Conservation (phyloP, 1,284 basidiomycete genomes). For the Tylopilus orsonianus region DNA sequence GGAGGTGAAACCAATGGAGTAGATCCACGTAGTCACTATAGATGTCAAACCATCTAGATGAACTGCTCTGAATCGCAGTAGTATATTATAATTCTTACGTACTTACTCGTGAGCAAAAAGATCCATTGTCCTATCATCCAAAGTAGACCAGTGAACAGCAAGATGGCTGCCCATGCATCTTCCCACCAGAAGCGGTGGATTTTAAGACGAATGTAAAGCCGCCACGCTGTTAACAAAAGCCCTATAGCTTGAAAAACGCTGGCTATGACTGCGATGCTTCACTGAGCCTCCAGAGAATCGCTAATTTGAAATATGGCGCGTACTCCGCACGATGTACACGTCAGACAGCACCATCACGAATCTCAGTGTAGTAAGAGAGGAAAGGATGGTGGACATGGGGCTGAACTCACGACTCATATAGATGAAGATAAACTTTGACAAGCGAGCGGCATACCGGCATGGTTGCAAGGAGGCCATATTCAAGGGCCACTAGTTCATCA, state of each 20-base stretch:
- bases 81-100: background rate
- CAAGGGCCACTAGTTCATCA: background rate
- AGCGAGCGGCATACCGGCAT: conserved; percentile 12
- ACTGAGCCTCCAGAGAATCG: background rate
- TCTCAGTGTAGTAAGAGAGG: background rate
- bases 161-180: conserved; percentile 17
- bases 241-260: conserved; percentile 18
- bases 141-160: conserved; percentile 13
- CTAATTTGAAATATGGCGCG: background rate
- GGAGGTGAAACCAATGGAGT: conserved; percentile 10
- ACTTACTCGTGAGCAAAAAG: conserved; percentile 9
- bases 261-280: conserved; percentile 8
- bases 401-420: conserved; percentile 3
- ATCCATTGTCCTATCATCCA: conserved; percentile 18
- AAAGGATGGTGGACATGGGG: background rate
- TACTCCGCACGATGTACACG: conserved; percentile 11
- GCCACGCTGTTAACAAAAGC: conserved; percentile 20
- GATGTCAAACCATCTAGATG: conserved; percentile 12
- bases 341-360: conserved; percentile 1
- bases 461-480: background rate
- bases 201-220: conserved; percentile 22
- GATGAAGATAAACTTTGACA: conserved; percentile 10
- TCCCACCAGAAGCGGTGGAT: conserved; percentile 31
- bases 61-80: no score
- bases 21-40: conserved; percentile 12